Percentiles rank a stretch among this genome's conserved stretches.
phyloP scores from a whole-genome alignment of 2,329 filamentous ascomycete genomes.

The Sporothrix phasma region DNA sequence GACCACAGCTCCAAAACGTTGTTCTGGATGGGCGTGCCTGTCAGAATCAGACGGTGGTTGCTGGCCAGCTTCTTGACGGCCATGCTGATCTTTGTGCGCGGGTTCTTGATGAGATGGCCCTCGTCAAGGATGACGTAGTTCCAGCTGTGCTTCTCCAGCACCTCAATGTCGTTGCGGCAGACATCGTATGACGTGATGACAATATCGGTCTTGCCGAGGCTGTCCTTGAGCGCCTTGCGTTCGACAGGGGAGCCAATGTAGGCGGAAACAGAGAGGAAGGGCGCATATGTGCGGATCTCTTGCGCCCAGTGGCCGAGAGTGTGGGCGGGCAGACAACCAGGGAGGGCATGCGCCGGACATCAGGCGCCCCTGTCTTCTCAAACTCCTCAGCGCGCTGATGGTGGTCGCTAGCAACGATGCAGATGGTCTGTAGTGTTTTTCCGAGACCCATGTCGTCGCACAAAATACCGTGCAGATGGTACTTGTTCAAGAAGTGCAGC shows the following conservation, averaged over 20 bases:
- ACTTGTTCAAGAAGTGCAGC: constrained; percentile 95
- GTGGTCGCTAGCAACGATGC: constrained; percentile 96
- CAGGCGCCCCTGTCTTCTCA: constrained; percentile 66
- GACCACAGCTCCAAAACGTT: constrained; percentile 97
- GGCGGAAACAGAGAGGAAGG: constrained; percentile 79
- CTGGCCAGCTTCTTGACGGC: constrained; percentile 83
- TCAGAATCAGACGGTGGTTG: constrained; percentile 92
- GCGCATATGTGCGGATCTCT: constrained; percentile 90
- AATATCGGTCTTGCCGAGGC: constrained; percentile 71
- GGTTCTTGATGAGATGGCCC: constrained; percentile 97
- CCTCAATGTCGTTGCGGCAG: constrained; percentile 86
- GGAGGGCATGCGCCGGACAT: constrained; percentile 72
- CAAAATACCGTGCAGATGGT: constrained; percentile 94
- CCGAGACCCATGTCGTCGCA: constrained; percentile 99
- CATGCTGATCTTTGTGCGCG: constrained; percentile 88
- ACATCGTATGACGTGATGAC: constrained; percentile 98
- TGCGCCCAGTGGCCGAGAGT: constrained; percentile 96
- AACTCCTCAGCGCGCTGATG: constrained; percentile 88
- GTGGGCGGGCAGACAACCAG: constrained; percentile 95
- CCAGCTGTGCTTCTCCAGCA: constrained; percentile 72
- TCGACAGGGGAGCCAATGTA: constrained; percentile 86
- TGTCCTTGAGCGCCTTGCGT: constrained; percentile 58
- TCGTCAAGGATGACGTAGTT: constrained; percentile 97
- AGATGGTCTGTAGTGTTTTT: constrained; percentile 93
- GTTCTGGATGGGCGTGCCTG: constrained; percentile 94